Evolutionary conservation across 352 stramenopile genomes (phyloP).

Genomic region (Phytophthora podocarpi): DNA sequence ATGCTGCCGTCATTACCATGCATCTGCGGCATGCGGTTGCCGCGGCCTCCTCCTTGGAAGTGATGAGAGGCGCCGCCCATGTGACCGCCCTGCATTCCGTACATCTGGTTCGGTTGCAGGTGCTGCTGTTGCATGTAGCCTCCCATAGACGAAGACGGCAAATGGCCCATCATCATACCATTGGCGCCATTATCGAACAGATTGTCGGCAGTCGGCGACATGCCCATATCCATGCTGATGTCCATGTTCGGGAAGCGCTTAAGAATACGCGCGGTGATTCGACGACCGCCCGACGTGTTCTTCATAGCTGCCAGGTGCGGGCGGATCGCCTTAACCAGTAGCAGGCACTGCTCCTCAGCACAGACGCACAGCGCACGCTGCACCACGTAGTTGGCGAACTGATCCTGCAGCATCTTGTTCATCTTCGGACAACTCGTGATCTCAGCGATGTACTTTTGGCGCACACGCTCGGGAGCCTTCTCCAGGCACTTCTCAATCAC

Average conservation of each 20-base stretch:
- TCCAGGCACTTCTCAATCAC: conserved; percentile 99
- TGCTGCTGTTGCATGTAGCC: conserved; percentile 44
- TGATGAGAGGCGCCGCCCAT: conserved; percentile 24
- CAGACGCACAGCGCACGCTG: conserved; percentile 96
- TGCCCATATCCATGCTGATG: conserved; percentile 76
- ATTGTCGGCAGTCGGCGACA: conserved; percentile 39
- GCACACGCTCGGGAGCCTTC: conserved; percentile 85
- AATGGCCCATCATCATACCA: conserved; percentile 39
- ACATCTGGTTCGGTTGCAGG: conserved; percentile 37
- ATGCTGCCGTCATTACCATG: conserved; percentile 35
- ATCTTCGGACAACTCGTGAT: conserved; percentile 85
- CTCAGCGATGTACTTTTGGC: conserved; percentile 78
- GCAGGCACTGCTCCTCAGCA: conserved; percentile 93
- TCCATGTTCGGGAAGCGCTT: conserved; percentile 97
- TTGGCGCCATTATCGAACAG: conserved; percentile 37
- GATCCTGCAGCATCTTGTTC: conserved; percentile 96
- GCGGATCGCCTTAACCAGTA: conserved; percentile 96
- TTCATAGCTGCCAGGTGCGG: conserved; percentile 94
- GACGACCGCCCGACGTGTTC: conserved; percentile 93
- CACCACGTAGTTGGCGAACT: conserved; percentile 99
- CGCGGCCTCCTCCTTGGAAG: conserved; percentile 26
- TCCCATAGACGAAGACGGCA: conserved; percentile 29
- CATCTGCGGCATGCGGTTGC: conserved; percentile 36
- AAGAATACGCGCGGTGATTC: conserved; percentile 96
- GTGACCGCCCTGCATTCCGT: conserved; percentile 38